phyloP scores from a whole-genome alignment of 2,329 filamentous ascomycete species.

The Escovopsis sp. region DNA sequence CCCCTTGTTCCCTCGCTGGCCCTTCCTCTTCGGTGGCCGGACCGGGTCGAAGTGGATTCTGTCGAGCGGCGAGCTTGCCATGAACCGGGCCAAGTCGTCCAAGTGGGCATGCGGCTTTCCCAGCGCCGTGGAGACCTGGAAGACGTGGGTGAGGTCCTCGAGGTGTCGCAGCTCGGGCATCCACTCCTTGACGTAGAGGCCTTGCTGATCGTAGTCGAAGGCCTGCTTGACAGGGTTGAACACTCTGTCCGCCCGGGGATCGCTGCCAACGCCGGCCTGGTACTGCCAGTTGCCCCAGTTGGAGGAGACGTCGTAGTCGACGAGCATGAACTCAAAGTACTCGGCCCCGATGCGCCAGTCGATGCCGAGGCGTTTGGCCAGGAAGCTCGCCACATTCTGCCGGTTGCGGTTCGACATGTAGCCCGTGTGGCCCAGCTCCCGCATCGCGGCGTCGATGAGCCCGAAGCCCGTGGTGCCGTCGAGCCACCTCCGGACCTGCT shows the following conservation, averaged over 20 bases:
- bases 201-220: constrained; percentile 58
- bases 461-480: constrained; percentile 59
- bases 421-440: constrained; percentile 59
- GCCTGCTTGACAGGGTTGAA: constrained; percentile 76
- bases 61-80: too few relatives aligned
- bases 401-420: constrained; percentile 64
- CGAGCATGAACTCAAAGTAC: constrained; percentile 62
- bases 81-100: too few relatives aligned
- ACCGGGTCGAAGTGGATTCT: neutral
- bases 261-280: constrained; percentile 63
- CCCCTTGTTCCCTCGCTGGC: too few relatives aligned
- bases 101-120: too few relatives aligned
- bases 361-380: constrained; percentile 56
- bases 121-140: constrained; percentile 56
- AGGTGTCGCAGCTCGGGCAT: constrained; percentile 48
- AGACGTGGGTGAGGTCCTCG: constrained; percentile 40
- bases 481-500: constrained; percentile 42
- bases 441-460: constrained; percentile 61
- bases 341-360: constrained; percentile 73
- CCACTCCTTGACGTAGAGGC: constrained; percentile 58
- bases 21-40: too few relatives aligned
- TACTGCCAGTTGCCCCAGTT: constrained; percentile 84
- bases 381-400: constrained; percentile 62
- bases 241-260: constrained; percentile 55
- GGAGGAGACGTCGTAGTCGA: constrained; percentile 61